Base-by-base conservation (phyloP, 1,139 yeast genomes). In the Zygosaccharomyces sapae region DNA sequence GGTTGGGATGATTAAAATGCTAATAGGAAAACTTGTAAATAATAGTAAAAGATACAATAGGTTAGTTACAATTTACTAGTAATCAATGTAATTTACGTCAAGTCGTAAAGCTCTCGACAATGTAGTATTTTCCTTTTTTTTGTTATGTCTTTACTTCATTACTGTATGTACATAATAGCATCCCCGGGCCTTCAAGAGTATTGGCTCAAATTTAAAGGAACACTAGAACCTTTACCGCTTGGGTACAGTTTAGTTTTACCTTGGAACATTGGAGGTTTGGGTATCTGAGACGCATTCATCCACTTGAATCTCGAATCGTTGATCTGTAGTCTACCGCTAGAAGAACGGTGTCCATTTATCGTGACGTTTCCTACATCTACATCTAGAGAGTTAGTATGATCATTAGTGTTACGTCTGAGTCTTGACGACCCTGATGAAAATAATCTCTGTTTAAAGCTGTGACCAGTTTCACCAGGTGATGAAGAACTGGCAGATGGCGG, bases 221-320 rank as follows among this genome's bases (percentile, higher is more conserved):
- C 95, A 29, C 96, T 87, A 27, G 90, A 81, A 2, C 98, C 98
- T 62, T 97, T 78, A 5, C 98, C 97, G 70, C 96, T 87, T 10
- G 97, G 97, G 68, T 92, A 92, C 56, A 88, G 71, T 65, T 90
- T 89, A 48, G 76, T 76, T 46, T 74, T 76, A 9, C 80, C 84
- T 46, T 79, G 82, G 59, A 85, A 86, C 49, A 79, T 74, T 57
- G 97, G 74, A 12, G 97, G 97, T 57, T 80, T 80, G 0, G 98
- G 97, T 45, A 92, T 72, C 20, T 87, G 83, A 44, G 70, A 70
- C 24, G 79, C 75, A 64, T 86, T 86, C 10, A 70, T 66, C 71
- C 90, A 92, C 58, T 75, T 79, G 71, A 83, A 92, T 55, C 94
- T 72, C 16, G 79, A 70, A 62, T 88, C 96, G 55, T 87, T 90